Percentiles rank a stretch among this genome's conserved stretches.
phyloP scores from a whole-genome alignment of 306 rosid genomes.

The Begonia fuchsioides region DNA sequence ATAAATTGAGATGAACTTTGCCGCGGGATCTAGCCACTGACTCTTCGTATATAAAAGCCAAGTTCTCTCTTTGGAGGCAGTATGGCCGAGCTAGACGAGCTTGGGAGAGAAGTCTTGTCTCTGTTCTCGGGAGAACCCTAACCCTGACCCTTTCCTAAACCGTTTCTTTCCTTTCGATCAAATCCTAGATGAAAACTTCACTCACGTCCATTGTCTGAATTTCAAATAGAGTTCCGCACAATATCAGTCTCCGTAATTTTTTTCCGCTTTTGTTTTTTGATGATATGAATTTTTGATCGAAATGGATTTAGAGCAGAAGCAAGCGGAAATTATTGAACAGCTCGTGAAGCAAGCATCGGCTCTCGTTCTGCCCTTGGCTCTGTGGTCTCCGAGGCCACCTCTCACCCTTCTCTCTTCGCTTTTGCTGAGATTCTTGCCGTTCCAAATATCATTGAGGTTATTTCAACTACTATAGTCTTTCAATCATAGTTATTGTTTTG shows the following conservation, averaged over 20 bases:
- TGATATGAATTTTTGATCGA: background rate
- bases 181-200: background rate
- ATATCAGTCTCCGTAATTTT: background rate
- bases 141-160: no score
- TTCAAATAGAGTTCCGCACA: background rate
- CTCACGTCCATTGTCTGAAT: background rate
- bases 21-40: no score
- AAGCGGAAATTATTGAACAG: constrained; percentile 65
- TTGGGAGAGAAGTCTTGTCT: no score
- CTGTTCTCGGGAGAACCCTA: background rate
- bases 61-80: no score
- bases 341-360: constrained; percentile 61
- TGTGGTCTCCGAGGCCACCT: constrained; percentile 53
- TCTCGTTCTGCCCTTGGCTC: constrained; percentile 36
- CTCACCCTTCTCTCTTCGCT: constrained; percentile 77
- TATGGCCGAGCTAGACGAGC: no score
- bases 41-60: no score
- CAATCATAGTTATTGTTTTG: no score
- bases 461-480: background rate
- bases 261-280: background rate
- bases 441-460: constrained; percentile 60
- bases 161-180: background rate
- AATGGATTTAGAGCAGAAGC: constrained; percentile 83
- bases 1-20: no score
- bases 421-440: constrained; percentile 81